These are phyloP conservation scores for Cavenderia fasciculata DNA, from an alignment of 78 protist species.

Conservation along the genomic window DNA sequence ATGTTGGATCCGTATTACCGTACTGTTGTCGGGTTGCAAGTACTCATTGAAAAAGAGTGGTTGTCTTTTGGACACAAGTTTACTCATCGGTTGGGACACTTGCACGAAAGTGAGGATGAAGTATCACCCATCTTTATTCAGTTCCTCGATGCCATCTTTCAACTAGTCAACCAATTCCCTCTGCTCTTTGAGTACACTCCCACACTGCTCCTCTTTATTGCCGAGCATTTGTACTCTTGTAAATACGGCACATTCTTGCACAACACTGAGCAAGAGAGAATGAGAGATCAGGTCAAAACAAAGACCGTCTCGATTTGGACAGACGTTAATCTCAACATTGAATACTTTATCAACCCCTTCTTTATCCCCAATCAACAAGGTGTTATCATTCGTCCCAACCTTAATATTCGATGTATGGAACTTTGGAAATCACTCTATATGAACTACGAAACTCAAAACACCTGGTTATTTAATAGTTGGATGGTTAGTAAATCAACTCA, in stretches of 20 bases:
- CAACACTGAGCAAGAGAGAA: slow-evolving; percentile 59
- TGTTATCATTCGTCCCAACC: slow-evolving; percentile 12
- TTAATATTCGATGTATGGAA: slow-evolving; percentile 38
- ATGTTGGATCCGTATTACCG: slow-evolving; percentile 85
- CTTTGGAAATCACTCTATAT: slow-evolving; percentile 51
- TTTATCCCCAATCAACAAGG: background rate
- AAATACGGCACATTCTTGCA: slow-evolving; percentile 74
- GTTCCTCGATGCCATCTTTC: slow-evolving; percentile 92
- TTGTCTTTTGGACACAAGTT: slow-evolving; percentile 93
- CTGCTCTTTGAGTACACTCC: slow-evolving; percentile 90
- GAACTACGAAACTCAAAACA: slow-evolving; percentile 3
- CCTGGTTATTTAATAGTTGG: slow-evolving; percentile 22
- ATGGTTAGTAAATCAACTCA: no score
- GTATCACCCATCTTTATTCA: slow-evolving; percentile 95
- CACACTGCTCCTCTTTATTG: slow-evolving; percentile 33
- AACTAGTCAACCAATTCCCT: slow-evolving; percentile 87
- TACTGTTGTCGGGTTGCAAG: slow-evolving; percentile 82
- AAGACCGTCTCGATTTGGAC: slow-evolving; percentile 74
- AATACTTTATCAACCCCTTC: slow-evolving; percentile 12
- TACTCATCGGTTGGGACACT: slow-evolving; percentile 44
- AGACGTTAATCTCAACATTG: slow-evolving; percentile 13
- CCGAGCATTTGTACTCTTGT: slow-evolving; percentile 38
- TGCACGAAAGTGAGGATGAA: slow-evolving; percentile 50
- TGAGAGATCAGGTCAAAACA: background rate
- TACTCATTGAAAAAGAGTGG: slow-evolving; percentile 95